A percentile compares a stretch with the other conserved stretches of the same genome.
Evolutionary conservation across 805 yeast genomes (phyloP).

Genomic region (Yarrowia keelungensis): DNA sequence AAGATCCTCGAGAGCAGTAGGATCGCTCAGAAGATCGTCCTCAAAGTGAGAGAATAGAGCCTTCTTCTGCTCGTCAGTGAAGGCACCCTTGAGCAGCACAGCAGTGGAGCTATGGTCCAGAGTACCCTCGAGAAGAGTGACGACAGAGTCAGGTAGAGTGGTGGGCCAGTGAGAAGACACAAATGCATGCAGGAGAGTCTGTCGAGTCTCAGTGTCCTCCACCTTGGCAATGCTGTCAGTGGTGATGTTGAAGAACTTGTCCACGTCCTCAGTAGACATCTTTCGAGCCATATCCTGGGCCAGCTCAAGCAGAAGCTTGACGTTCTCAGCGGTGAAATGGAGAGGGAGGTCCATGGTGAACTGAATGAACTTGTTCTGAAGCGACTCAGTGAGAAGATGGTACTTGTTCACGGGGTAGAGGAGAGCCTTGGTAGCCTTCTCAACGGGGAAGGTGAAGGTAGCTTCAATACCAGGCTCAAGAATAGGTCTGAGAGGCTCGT

Average conservation of each 20-base stretch:
- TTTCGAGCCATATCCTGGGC: constrained; percentile 15
- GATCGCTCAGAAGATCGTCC: constrained; percentile 24
- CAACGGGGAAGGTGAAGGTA: constrained; percentile 2
- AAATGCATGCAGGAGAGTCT: constrained; percentile 34
- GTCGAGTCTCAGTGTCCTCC: constrained; percentile 24
- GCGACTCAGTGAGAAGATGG: constrained; percentile 13
- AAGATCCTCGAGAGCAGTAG: constrained; percentile 15
- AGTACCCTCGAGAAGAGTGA: constrained; percentile 12
- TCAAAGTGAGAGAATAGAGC: constrained; percentile 16
- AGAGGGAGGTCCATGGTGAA: constrained; percentile 19
- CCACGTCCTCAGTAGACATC: constrained; percentile 5
- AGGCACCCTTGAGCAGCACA: constrained; percentile 9
- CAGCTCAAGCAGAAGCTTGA: constrained; percentile 5
- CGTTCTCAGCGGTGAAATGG: constrained; percentile 13
- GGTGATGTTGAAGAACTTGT: constrained; percentile 6
- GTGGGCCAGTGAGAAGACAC: constrained; percentile 32
- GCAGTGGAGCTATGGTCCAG: constrained; percentile 19
- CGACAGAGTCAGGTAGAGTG: constrained; percentile 24
- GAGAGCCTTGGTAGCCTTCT: constrained; percentile 24
- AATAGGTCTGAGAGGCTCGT: constrained; percentile 9
- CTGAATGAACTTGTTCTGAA: constrained; percentile 16
- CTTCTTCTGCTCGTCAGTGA: constrained; percentile 30
- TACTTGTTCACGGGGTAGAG: constrained; percentile 26
- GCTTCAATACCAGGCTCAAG: constrained; percentile 13
- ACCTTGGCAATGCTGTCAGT: constrained; percentile 14